Percentiles rank a stretch among this genome's conserved stretches.
Evolutionary conservation across 345 rosid species (phyloP).

Genomic region (Euphorbia pulcherrima): DNA sequence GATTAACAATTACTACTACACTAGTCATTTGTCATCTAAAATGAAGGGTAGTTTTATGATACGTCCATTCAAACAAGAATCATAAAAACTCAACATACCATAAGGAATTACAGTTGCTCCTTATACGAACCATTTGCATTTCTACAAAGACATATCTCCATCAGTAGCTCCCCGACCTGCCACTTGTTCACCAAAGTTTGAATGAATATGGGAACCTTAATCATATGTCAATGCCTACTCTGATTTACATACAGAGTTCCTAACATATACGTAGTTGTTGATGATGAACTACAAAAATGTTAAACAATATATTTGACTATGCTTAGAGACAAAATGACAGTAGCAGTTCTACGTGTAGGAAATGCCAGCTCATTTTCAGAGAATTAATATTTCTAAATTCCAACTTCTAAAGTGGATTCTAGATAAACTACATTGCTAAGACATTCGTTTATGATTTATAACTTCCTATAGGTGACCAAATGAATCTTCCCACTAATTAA

Average conservation of each 20-base stretch:
- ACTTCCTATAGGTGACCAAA: conserved; percentile 6
- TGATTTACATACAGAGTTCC: conserved; percentile 19
- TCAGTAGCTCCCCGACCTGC: conserved; percentile 82
- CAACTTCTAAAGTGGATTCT: conserved; percentile 14
- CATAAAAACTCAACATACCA: conserved; percentile 54
- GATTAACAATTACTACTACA: conserved; percentile 29
- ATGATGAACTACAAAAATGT: background rate
- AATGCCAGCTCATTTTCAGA: conserved; percentile 10
- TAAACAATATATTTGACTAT: background rate
- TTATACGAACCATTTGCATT: conserved; percentile 37
- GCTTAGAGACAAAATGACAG: background rate
- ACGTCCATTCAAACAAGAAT: conserved; percentile 21
- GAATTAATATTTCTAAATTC: background rate
- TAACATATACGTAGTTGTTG: conserved; percentile 9
- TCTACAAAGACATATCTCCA: conserved; percentile 56
- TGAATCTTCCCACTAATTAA: conserved; percentile 3
- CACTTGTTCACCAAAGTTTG: conserved; percentile 56
- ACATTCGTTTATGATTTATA: conserved; percentile 4
- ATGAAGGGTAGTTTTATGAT: conserved; percentile 11
- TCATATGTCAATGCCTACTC: conserved; percentile 13
- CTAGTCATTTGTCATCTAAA: conserved; percentile 23
- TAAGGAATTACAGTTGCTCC: conserved; percentile 41
- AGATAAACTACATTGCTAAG: background rate
- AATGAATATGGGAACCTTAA: conserved; percentile 34
- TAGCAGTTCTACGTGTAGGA: background rate